Evolutionary conservation across 2,329 filamentous ascomycete genomes (phyloP), one percentile per base, ranked within the genome.

Genomic region (Beauveria varroae): DNA sequence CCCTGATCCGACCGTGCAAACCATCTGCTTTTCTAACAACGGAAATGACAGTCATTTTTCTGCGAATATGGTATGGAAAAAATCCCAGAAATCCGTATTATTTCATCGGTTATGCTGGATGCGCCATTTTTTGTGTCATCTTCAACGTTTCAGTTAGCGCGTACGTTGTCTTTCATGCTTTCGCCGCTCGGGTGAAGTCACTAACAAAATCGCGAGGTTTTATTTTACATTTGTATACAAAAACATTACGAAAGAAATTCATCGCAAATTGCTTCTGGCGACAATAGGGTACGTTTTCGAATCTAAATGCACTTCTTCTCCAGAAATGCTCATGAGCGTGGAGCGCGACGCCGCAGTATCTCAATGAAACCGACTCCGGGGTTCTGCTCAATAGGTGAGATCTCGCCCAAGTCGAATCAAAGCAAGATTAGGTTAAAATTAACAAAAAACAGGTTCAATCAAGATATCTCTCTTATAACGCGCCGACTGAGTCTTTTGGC

Each of bases 401-500:
- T 1, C 22, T 16, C 7, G 8, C 3, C n/a, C 3, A 1, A 4
- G 9, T 12, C 2, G 3, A 28, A 40, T 49, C 28, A 30, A 2
- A 30, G 28, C 9, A 30, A 12, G 28, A 30, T 43, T n/a, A 24
- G 22, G 30, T 20, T 37, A 16, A 49, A 49, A n/a, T 18, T 47
- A 12, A 22, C 5, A 34, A n/a, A 12, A 5, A 6, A 6, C 20
- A 62, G 60, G 8, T 53, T 62, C 16, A 46, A 46, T 3, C 54
- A 62, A 30, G 60, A 62, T 6, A 54, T 62, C 2, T 52, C 44
- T 8, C 54, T 62, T 5, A 40, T 58, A 3, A 47, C 60, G 6
- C 40, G 40, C 20, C 24, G 34, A 8, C 26, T 58, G 2, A 1
- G 37, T 8, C 8, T 61, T 7, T 14, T 30, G 3, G 10, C 30